phyloP scores from a whole-genome alignment of 176 grass and related monocot species.

The Carex scoparia region DNA sequence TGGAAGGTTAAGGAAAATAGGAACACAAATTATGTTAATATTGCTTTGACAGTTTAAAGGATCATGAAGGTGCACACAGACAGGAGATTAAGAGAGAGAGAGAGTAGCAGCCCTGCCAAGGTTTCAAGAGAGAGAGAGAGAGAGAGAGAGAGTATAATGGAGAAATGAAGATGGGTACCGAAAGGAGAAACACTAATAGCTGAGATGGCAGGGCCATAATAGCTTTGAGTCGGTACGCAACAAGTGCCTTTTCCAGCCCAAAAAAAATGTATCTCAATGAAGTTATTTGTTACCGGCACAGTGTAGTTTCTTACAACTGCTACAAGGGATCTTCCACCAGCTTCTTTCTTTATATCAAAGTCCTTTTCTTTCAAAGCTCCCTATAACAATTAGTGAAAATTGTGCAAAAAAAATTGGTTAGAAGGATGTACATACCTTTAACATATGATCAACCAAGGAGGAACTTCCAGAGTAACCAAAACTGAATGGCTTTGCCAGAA shows the following conservation, averaged over 20 bases:
- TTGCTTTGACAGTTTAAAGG: not conserved
- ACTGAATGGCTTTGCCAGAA: not conserved
- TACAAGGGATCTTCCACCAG: slow-evolving; percentile 52
- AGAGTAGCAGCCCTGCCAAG: not conserved
- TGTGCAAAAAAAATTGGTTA: not conserved
- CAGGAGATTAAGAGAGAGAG: not conserved
- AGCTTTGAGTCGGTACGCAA: slow-evolving; percentile 59
- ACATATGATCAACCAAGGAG: not conserved
- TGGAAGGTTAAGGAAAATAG: slow-evolving; percentile 15
- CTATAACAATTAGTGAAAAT: slow-evolving; percentile 27
- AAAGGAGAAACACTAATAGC: slow-evolving; percentile 69
- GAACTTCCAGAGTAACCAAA: not conserved
- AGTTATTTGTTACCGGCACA: slow-evolving; percentile 61
- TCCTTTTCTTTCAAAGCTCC: slow-evolving; percentile 57
- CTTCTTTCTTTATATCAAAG: slow-evolving; percentile 77
- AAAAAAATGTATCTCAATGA: slow-evolving; percentile 93
- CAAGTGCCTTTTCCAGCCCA: slow-evolving; percentile 95
- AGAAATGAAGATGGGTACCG: not conserved
- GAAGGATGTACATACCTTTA: not conserved
- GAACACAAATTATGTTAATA: not conserved
- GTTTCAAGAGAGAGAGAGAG: not conserved
- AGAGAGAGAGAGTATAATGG: not conserved
- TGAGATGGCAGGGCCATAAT: slow-evolving; percentile 61
- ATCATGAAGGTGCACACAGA: not conserved
- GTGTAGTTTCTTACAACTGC: slow-evolving; percentile 50